Base-by-base conservation (phyloP, 257 asterid species). In the Salvia miltiorrhiza region DNA sequence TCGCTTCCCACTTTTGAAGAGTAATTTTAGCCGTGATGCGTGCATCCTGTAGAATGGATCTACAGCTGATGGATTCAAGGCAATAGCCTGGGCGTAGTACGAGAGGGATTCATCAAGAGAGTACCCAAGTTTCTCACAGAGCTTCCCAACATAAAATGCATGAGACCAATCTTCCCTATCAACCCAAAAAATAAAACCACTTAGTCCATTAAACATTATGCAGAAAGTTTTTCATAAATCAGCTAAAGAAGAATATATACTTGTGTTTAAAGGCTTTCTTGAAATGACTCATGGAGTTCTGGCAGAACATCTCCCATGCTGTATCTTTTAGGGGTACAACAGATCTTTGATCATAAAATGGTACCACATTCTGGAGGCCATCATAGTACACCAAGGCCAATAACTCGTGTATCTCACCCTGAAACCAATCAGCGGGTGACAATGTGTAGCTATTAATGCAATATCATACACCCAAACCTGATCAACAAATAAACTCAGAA, bases 1-100 rank as follows among this genome's bases (percentile, higher is more conserved):
- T 81, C 77, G 93, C 69, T 86, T 94, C 76, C 94, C 90, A 44
- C 88, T 71, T 74, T 82, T 77, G 82, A 78, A 79, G 70, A 94
- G 97, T 73, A 90, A 80, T 87, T 94, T 94, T 83, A 94, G 76
- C 81, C 97, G 88, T 45, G 99, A 91, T 82, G 96, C 97, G 76
- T 93, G 99, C 91, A 91, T 82, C 80, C 97, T 84, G 86, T 94
- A 90, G 88, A 94, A 94, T 49, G 99, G 88, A 81, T 94, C 99
- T 75, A 85, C 96, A 61, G 99, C 97, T 10, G 93, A 85, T 49
- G 96, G 96, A 71, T 94, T 94, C 86, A 94, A 72, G 55, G 83
- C 78, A 65, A 88, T 90, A 69, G 99, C 93, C 83, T 86, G 77
- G 67, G 95, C 94, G 72, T 94, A 91, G 73, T 88, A 84, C 26